Conservation (phyloP, 768 basidiomycete genomes). For the Russula brevipes region DNA sequence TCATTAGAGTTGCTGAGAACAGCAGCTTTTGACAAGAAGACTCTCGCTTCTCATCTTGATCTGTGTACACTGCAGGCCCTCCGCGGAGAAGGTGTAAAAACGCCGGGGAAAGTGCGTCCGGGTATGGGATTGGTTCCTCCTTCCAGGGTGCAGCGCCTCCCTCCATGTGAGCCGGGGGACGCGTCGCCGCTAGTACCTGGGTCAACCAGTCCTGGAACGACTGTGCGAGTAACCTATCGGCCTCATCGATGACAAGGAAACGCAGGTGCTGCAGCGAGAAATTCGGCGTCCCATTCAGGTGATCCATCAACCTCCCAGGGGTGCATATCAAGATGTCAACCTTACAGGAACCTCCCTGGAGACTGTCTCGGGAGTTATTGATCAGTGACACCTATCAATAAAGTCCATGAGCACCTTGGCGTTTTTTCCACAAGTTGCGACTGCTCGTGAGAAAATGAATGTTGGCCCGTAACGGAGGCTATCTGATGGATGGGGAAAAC, state of each 20-base stretch:
- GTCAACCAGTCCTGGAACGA: constrained; percentile 95
- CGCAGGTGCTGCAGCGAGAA: constrained; percentile 92
- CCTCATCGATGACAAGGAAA: constrained; percentile 98
- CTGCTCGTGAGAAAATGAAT: constrained; percentile 92
- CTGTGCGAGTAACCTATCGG: constrained; percentile 90
- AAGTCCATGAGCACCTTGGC: constrained; percentile 39
- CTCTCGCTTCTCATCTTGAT: constrained; percentile 51
- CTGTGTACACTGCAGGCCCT: constrained; percentile 40
- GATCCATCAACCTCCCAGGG: constrained; percentile 92
- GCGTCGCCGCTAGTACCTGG: constrained; percentile 74
- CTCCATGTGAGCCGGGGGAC: constrained; percentile 29
- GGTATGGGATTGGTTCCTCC: constrained; percentile 26
- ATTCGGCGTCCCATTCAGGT: constrained; percentile 79
- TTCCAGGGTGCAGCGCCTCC: neutral
- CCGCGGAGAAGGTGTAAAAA: constrained; percentile 43
- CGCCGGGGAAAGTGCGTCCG: constrained; percentile 61
- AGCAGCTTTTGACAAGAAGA: constrained; percentile 88
- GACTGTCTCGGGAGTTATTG: constrained; percentile 35
- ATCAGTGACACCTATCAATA: neutral
- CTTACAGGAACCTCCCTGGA: constrained; percentile 83
- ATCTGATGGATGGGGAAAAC: constrained; percentile 39
- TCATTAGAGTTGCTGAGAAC: constrained; percentile 93
- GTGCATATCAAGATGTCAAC: constrained; percentile 95
- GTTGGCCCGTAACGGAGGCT: constrained; percentile 87
- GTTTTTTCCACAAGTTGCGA: constrained; percentile 62